Evolutionary conservation across 495 filamentous ascomycete genomes (phyloP), one percentile per base, ranked within the genome.

Genomic region (Delitschia confertaspora): DNA sequence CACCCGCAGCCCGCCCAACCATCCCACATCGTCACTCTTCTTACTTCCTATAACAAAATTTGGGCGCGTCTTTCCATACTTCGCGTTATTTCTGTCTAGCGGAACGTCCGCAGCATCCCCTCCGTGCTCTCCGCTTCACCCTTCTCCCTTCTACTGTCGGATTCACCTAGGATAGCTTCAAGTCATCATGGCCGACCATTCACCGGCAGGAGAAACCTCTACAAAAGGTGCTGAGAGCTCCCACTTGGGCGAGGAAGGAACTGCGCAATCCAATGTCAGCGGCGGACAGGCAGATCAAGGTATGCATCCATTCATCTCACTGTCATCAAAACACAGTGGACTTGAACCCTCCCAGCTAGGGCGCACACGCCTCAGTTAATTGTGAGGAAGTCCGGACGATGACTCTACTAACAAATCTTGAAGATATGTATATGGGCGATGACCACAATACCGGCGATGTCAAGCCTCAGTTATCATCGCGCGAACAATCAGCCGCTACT

Each of bases 401-500:
- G n/a, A n/a, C n/a, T n/a, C n/a, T n/a, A n/a, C n/a, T n/a, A n/a
- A n/a, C n/a, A n/a, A n/a, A n/a, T n/a, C n/a, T n/a, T n/a, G n/a
- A n/a, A 50, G 54, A 57, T 39, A 31, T 75, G 31, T 66, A 74
- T 14, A 79, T 78, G 75, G 60, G 65, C 36, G 73, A 54, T 13
- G 50, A 42, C 18, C 70, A 27, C 24, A 31, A 27, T 19, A 16
- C 37, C 10, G 46, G 45, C 6, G 47, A 45, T 13, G 23, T 27
- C 5, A 20, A 18, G 11, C 31, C 44, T 10, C 47, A 53, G 30
- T 20, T 48, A 8, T 62, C 69, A 22, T 70, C 74, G 33, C 73
- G 73, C 49, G 73, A 79, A 53, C 40, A 38, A 22, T 53, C 60
- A 16, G 49, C 66, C 18, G 62, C 69, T 33, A 70, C 75, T 24